These are phyloP conservation scores for Lepiota brunneoincarnata DNA, from an alignment of 768 basidiomycete genomes.

Conservation along the genomic window DNA sequence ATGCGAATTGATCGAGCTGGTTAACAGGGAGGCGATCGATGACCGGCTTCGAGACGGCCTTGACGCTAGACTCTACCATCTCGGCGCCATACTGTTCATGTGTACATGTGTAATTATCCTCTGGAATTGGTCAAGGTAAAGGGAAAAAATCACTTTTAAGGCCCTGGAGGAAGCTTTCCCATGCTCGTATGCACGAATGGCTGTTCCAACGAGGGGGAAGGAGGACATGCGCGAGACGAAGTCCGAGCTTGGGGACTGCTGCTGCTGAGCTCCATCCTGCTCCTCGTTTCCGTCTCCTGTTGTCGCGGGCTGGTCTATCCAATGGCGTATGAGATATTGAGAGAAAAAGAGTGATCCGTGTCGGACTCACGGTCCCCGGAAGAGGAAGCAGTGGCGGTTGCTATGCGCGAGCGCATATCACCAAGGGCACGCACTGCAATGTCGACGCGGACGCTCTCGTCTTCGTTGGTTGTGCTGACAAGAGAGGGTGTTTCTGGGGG, in stretches of 20 bases:
- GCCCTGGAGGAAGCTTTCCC: slow-evolving; percentile 82
- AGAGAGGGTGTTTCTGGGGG: slow-evolving; percentile 13
- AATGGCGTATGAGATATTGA: slow-evolving; percentile 9
- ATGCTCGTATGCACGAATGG: slow-evolving; percentile 74
- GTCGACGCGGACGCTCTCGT: slow-evolving; percentile 72
- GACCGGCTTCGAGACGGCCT: slow-evolving; percentile 77
- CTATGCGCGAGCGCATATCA: slow-evolving; percentile 54
- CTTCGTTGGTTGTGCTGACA: slow-evolving; percentile 24
- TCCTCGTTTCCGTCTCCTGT: slow-evolving; percentile 11
- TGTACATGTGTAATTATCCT: slow-evolving; percentile 16
- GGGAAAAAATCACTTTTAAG: slow-evolving; percentile 60
- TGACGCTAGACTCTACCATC: slow-evolving; percentile 83
- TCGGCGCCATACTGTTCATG: slow-evolving; percentile 72
- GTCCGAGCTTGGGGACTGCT: slow-evolving; percentile 21
- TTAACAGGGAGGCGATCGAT: slow-evolving; percentile 75
- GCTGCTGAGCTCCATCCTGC: slow-evolving; percentile 6
- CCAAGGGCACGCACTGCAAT: slow-evolving; percentile 78
- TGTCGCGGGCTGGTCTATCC: slow-evolving; percentile 6
- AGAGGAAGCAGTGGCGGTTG: slow-evolving; percentile 33
- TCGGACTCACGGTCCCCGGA: slow-evolving; percentile 14
- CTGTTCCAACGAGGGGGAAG: slow-evolving; percentile 71
- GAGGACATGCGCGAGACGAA: slow-evolving; percentile 57
- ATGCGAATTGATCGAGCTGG: slow-evolving; percentile 84
- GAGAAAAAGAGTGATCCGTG: slow-evolving; percentile 1
- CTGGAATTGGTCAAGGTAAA: slow-evolving; percentile 4